Base-by-base conservation (phyloP, 352 stramenopile species). In the Globisporangium perplexum region DNA sequence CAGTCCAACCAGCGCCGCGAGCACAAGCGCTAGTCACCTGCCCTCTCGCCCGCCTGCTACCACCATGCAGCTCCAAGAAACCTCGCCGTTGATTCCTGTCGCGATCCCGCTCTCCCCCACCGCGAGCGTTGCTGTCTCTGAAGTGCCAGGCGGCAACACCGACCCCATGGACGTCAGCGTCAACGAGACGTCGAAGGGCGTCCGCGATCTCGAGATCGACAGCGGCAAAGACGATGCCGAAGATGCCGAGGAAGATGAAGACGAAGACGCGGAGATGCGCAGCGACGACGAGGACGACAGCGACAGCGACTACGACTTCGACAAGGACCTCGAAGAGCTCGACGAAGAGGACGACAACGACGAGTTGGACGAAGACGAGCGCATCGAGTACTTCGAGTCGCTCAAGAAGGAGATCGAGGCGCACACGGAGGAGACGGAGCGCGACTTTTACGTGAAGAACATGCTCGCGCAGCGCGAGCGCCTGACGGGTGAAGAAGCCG, bases 371-470 rank as follows among this genome's bases (percentile, higher is more conserved):
- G 50, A 48, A 7, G 39, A 56, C 39, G 50, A 56, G 50, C 18
- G 39, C 2, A 42, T 46, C n/a, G 24, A 56, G 18, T 56, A 56
- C 41, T 56, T 49, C n/a, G 18, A 52, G 53, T 59, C 53, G 24
- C 31, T 59, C 24, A 23, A 33, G 20, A n/a, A 52, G 28, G 53
- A 59, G 39, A 50, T 59, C 8, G 53, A 38, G 42, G 42, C 12
- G 33, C 33, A 43, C 22, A 38, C 36, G 7, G 30, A 51, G 20
- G 53, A 44, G 23, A 28, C 17, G n/a, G 28, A 56, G n/a, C 17
- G 53, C 22, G 64, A 71, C 48, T 49, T 65, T 12, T 72, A 72
- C 53, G 31, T 72, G 20, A 57, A 35, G 36, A 63, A 52, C 17
- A 72, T 72, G 65, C 54, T 69, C 28, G 60, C 44, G n/a, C 36